Percentiles rank a stretch among this genome's conserved stretches.
Conservation (phyloP, 2,329 filamentous ascomycete genomes). For the Xylariomycetidae sp. region DNA sequence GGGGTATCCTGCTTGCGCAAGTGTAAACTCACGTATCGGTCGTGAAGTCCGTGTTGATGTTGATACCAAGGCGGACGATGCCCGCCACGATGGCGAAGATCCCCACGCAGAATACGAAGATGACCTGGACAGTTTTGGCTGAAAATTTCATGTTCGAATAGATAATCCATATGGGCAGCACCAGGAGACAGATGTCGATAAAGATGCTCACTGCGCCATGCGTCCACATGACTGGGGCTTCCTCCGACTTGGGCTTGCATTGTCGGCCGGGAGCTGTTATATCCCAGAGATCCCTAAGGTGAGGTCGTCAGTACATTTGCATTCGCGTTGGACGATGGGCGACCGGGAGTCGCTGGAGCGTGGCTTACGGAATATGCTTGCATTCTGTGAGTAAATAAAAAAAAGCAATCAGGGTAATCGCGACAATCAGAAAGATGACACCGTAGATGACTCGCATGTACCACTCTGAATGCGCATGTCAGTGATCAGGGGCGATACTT, state of each 20-base stretch:
- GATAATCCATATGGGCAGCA: conserved; percentile 33
- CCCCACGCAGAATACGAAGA: conserved; percentile 33
- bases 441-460: too few relatives aligned
- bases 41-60: conserved; percentile 26
- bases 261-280: too few relatives aligned
- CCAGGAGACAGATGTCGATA: conserved; percentile 30
- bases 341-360: too few relatives aligned
- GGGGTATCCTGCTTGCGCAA: too few relatives aligned
- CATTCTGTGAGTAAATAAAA: conserved; percentile 13
- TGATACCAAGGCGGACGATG: conserved; percentile 32
- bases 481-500: too few relatives aligned
- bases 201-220: conserved; percentile 15
- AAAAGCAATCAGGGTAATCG: conserved; percentile 11
- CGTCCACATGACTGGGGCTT: conserved; percentile 32
- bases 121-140: conserved; percentile 27
- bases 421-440: conserved; percentile 9
- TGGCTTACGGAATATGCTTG: conserved; percentile 6
- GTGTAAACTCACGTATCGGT: conserved; percentile 27
- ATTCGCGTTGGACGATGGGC: too few relatives aligned
- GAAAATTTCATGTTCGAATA: conserved; percentile 31
- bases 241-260: too few relatives aligned
- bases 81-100: conserved; percentile 32
- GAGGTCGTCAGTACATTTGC: too few relatives aligned
- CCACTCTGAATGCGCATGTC: too few relatives aligned
- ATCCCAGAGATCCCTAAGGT: too few relatives aligned